Base-by-base conservation (phyloP, 2,329 filamentous ascomycete genomes). In the Colletotrichum destructivum region DNA sequence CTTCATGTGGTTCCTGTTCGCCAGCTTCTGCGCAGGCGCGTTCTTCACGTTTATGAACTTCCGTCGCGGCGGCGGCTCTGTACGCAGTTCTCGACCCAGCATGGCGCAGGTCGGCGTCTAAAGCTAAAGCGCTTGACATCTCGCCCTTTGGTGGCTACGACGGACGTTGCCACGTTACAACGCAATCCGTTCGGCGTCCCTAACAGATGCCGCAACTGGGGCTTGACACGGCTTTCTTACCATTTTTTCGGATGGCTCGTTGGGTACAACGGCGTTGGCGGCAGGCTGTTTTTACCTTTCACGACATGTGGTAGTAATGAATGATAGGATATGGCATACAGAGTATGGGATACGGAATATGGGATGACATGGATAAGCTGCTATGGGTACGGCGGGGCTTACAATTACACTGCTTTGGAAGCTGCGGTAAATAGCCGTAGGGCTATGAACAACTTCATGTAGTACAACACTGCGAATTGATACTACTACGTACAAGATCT, bases 1-100 rank as follows among this genome's bases (percentile, higher is more conserved):
- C 47, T 96, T 96, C 84, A 87, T 94, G 82, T 96, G 92, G 92
- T 95, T 95, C 83, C 88, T 94, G 60, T 94, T 92, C 80, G 87
- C 84, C 49, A 85, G 88, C 35, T 93, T 92, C 77, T 82, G 85
- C 38, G 90, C 84, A 4, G 86, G 87, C 51, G 79, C 90, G 55
- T 84, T 89, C 78, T 86, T 93, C 74, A 82, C 87, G 66, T 80
- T 90, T 76, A 82, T 84, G 71, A 86, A 87, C 69, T 85, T 87
- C 75, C 85, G 87, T 56, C 86, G 89, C 51, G 82, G 85, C 65
- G 80, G 82, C 69, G 82, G 86, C 18, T 86, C 85, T 40, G 76
- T 84, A 59, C 81, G 84, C 73, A 80, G 81, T 52, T 81, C 80
- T 40, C 82, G 81, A 35, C 88, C 88, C 64, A 85, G 80, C 76